A percentile compares a stretch with the other conserved stretches of the same genome.
These are phyloP conservation scores for Teunomyces gatunensis DNA, from an alignment of 805 yeast species.

Conservation along the genomic window DNA sequence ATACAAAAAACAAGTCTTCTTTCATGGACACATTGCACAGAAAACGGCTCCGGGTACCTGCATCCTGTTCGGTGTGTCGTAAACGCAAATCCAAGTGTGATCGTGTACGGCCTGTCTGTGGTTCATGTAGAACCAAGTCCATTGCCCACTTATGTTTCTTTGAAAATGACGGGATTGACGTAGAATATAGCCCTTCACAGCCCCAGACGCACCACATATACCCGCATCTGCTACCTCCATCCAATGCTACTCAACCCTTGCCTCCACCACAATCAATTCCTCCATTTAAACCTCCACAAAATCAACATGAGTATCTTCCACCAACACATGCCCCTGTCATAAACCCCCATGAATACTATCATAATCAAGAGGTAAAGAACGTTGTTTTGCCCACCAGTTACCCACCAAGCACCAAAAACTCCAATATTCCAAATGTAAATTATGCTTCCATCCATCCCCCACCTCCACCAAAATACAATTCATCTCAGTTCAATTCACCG, in stretches of 20 bases:
- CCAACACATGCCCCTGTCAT: not conserved
- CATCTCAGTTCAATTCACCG: not conserved
- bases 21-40: conserved; percentile 25
- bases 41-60: conserved; percentile 40
- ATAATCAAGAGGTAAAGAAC: not conserved
- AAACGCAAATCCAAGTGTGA: conserved; percentile 44
- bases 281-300: not conserved
- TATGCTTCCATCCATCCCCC: not conserved
- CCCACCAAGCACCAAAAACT: not conserved
- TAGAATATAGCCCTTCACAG: not conserved
- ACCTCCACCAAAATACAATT: not conserved
- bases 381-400: not conserved
- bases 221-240: not conserved
- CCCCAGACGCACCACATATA: not conserved
- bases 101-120: conserved; percentile 42
- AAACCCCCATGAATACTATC: not conserved
- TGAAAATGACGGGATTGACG: conserved; percentile 21
- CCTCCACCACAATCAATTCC: not conserved
- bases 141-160: conserved; percentile 42
- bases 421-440: not conserved
- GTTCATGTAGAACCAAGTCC: conserved; percentile 40
- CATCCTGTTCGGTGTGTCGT: conserved; percentile 45
- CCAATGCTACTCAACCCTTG: not conserved
- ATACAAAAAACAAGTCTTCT: not conserved
- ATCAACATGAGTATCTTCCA: not conserved